Conservation (phyloP, 2,329 filamentous ascomycete genomes). For the Calonectria fujianensis region DNA sequence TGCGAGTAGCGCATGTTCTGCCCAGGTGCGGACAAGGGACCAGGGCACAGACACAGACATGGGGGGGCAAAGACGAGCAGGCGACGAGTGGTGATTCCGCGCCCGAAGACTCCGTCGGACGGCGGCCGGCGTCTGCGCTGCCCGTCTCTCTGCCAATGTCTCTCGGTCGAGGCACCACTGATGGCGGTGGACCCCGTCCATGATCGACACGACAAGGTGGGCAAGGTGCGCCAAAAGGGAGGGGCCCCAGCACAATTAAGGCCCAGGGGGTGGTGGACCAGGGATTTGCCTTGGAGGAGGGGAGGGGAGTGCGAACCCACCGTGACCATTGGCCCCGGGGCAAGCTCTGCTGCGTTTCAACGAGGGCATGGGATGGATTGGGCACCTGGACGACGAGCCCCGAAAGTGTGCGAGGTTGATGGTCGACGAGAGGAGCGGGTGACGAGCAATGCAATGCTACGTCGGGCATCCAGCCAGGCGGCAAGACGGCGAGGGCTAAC, state of each 20-base stretch:
- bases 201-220: conserved; percentile 43
- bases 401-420: conserved; percentile 40
- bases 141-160: conserved; percentile 34
- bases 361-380: conserved; percentile 35
- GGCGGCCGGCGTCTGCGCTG: conserved; percentile 40
- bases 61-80: not conserved
- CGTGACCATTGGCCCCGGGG: conserved; percentile 47
- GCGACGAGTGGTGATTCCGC: conserved; percentile 30
- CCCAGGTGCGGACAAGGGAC: conserved; percentile 51
- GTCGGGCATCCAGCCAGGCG: conserved; percentile 14
- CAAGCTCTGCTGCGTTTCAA: conserved; percentile 34
- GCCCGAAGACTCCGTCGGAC: conserved; percentile 38
- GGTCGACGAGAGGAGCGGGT: conserved; percentile 31
- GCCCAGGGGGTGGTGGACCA: not conserved
- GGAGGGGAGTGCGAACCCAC: conserved; percentile 3
- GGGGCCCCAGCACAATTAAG: conserved; percentile 23
- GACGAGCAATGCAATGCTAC: conserved; percentile 26
- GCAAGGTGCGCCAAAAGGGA: conserved; percentile 36
- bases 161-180: conserved; percentile 42
- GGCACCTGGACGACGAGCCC: conserved; percentile 15
- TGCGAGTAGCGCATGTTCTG: conserved; percentile 18
- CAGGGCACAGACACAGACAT: conserved; percentile 38
- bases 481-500: not conserved
- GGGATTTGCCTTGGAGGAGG: not conserved
- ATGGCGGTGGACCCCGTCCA: conserved; percentile 48